Evolutionary conservation across 495 filamentous ascomycete genomes (phyloP), one percentile per base, ranked within the genome.

Genomic region (Apiosordaria backusii): DNA sequence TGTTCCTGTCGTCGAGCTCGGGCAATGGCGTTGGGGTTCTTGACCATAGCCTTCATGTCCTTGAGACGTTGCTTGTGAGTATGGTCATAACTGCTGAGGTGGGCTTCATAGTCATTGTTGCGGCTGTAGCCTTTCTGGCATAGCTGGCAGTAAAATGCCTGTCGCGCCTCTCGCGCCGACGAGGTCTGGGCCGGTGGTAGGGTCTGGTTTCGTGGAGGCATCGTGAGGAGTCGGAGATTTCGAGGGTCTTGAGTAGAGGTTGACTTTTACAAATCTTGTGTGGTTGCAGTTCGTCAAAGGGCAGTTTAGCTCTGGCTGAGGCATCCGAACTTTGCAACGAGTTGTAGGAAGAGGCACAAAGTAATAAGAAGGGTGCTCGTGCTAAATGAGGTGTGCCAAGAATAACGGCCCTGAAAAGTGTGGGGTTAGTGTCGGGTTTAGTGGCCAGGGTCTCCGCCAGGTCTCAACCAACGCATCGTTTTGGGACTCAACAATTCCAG

Each of bases 91-190:
- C 85, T 88, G 66, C 81, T 80, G 25, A 90, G 83, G 72, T 91
- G 88, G 24, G 86, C 84, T 71, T 90, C 87, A 71, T 87, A 89
- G 67, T 90, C 88, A 71, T 88, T 87, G 82, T 87, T 87, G 62
- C 88, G 87, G 16, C 79, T 80, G 77, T 91, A 91, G 68, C 87
- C 87, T 77, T 91, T 89, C 52, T 82, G 78, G 72, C 88, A 91
- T 64, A 91, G 78, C 53, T 88, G 82, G 79, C 89, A 99, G 78
- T 91, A 92, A 80, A 99, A 97, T 26, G 91, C 86, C 69, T 90
- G 91, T n/a, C 90, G 82, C 4, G 94, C 94, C 71, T 92, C 91
- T 45, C 92, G 88, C 1, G 94, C 94, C 45, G 89, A 91, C 67
- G 93, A 89, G 3, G 94, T 97, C 79, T 93, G 78, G 54, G 82